phyloP scores from a whole-genome alignment of 2,329 filamentous ascomycete species.

The Boeremia lycopersici region DNA sequence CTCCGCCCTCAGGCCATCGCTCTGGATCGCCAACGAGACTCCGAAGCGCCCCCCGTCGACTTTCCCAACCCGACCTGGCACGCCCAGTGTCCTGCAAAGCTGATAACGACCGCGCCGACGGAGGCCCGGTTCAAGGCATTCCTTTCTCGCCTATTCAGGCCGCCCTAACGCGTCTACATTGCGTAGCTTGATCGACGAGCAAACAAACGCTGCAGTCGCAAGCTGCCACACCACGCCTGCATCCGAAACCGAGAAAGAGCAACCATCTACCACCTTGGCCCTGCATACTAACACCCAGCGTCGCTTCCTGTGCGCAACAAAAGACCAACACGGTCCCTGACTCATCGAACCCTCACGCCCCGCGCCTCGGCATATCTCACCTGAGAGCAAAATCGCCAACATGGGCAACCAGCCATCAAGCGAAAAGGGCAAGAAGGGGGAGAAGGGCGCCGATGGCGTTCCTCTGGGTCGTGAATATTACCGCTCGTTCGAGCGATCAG shows the following conservation, averaged over 20 bases:
- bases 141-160: constrained; percentile 53
- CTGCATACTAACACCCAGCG: constrained; percentile 24
- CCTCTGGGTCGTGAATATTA: constrained; percentile 73
- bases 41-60: constrained; percentile 43
- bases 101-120: constrained; percentile 48
- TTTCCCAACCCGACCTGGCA: constrained; percentile 35
- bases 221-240: constrained; percentile 22
- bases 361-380: constrained; percentile 11
- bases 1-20: constrained; percentile 33
- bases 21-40: constrained; percentile 48
- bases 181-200: background rate
- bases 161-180: constrained; percentile 47
- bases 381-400: constrained; percentile 45
- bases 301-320: constrained; percentile 18
- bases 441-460: constrained; percentile 58
- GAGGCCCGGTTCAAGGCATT: constrained; percentile 54
- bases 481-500: constrained; percentile 88
- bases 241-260: constrained; percentile 21
- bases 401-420: constrained; percentile 83
- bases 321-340: constrained; percentile 5
- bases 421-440: constrained; percentile 53
- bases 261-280: constrained; percentile 19
- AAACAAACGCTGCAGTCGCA: constrained; percentile 19
- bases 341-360: constrained; percentile 12
- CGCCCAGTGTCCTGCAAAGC: constrained; percentile 37